Percentiles rank a stretch among this genome's conserved stretches.
phyloP scores from a whole-genome alignment of 495 filamentous ascomycete genomes.

The Durotheca rogersii region DNA sequence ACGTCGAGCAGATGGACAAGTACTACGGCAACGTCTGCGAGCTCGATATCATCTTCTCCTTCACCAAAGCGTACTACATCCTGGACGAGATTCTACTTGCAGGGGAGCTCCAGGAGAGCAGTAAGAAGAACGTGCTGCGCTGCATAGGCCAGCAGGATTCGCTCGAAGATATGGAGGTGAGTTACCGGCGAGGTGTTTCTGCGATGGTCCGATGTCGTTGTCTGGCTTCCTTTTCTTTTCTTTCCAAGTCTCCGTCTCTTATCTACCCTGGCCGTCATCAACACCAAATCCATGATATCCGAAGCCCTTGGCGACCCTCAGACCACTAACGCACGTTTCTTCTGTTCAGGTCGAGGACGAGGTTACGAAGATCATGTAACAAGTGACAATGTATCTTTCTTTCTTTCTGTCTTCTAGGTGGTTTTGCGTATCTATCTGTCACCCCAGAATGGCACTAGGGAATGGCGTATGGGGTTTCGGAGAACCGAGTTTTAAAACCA shows the following conservation, averaged over 20 bases:
- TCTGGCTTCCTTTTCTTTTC: conserved; percentile 3
- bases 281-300: conserved; percentile 4
- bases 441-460: conserved; percentile 10
- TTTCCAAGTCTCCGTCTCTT: not conserved
- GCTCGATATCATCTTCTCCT: conserved; percentile 99
- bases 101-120: conserved; percentile 97
- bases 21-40: conserved; percentile 99
- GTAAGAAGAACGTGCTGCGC: conserved; percentile 95
- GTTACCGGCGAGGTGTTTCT: conserved; percentile 40
- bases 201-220: too few relatives aligned
- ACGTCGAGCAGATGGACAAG: conserved; percentile 99
- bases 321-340: conserved; percentile 57
- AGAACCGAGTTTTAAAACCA: conserved; percentile 18
- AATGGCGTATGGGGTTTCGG: conserved; percentile 27
- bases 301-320: conserved; percentile 29
- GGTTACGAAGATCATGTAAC: conserved; percentile 93
- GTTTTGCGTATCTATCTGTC: too few relatives aligned
- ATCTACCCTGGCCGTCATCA: not conserved
- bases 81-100: conserved; percentile 94
- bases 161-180: conserved; percentile 95
- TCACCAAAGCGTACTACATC: conserved; percentile 99
- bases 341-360: conserved; percentile 86
- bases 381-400: conserved; percentile 32
- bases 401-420: conserved; percentile 9
- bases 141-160: conserved; percentile 95